Conservation (phyloP, 495 filamentous ascomycete genomes). For the Penicillium antarcticum region DNA sequence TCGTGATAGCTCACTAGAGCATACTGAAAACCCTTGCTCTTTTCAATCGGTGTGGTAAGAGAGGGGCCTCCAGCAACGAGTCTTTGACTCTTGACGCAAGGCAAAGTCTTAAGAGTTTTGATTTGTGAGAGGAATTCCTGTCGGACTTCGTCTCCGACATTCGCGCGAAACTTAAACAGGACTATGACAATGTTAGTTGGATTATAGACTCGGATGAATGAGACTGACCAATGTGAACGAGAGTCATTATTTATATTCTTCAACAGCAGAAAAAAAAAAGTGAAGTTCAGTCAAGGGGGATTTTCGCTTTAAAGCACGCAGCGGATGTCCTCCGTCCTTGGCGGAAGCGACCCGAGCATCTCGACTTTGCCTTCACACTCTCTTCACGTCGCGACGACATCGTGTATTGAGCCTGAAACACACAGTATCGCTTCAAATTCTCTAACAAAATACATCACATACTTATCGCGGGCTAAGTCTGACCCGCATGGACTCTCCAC, state of each 20-base stretch:
- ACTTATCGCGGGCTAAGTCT: background rate
- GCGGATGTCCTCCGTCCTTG: conserved; percentile 7
- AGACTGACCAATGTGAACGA: conserved; percentile 33
- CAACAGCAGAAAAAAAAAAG: background rate
- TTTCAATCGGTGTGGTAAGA: conserved; percentile 41
- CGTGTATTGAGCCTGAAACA: too few species aligned
- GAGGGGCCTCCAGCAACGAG: conserved; percentile 46
- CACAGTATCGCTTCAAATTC: too few species aligned
- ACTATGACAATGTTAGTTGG: conserved; percentile 22
- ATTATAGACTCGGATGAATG: background rate
- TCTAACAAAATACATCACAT: too few species aligned
- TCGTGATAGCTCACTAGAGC: conserved; percentile 46
- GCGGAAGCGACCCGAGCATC: conserved; percentile 9
- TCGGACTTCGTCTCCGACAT: conserved; percentile 30
- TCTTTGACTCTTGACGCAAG: conserved; percentile 37
- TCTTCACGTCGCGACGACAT: too few species aligned
- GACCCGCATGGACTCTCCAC: conserved; percentile 27
- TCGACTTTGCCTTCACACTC: too few species aligned
- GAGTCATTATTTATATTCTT: conserved; percentile 23
- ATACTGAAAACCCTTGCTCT: conserved; percentile 47
- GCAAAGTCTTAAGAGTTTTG: conserved; percentile 37
- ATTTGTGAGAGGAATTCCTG: conserved; percentile 38
- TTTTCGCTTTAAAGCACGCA: background rate
- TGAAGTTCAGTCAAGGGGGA: background rate
- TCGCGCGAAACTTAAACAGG: conserved; percentile 42